phyloP scores from a whole-genome alignment of 2,329 filamentous ascomycete genomes.

The Hymenoscyphus fructigenus region DNA sequence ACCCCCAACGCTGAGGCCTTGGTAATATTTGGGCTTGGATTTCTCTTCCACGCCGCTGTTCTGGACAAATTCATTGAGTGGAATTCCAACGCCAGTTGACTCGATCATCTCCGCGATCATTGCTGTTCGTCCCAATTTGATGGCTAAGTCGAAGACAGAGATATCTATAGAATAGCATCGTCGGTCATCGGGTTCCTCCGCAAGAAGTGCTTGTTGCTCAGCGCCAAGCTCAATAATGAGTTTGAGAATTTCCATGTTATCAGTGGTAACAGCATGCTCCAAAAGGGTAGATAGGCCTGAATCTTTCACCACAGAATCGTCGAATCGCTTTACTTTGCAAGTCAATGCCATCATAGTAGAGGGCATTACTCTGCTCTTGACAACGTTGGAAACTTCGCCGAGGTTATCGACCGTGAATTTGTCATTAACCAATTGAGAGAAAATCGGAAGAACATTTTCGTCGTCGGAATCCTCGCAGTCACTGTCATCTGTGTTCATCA shows the following conservation, averaged over 20 bases:
- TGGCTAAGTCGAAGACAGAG: conserved; percentile 44
- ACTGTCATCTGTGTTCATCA: conserved; percentile 44
- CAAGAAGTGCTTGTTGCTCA: conserved; percentile 29
- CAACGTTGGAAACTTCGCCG: conserved; percentile 65
- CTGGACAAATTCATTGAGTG: conserved; percentile 64
- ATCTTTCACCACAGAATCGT: conserved; percentile 30
- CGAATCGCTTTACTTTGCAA: conserved; percentile 37
- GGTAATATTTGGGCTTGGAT: conserved; percentile 70
- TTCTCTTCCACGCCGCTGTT: conserved; percentile 62
- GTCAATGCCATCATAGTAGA: conserved; percentile 48
- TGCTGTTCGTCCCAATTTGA: conserved; percentile 50
- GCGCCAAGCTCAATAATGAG: conserved; percentile 30
- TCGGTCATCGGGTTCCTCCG: conserved; percentile 27
- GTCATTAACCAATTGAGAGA: conserved; percentile 59
- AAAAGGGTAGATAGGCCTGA: conserved; percentile 18
- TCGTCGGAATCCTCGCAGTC: conserved; percentile 29
- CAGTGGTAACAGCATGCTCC: conserved; percentile 24
- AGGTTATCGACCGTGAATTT: conserved; percentile 75
- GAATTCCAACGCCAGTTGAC: conserved; percentile 65
- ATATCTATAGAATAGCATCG: conserved; percentile 34
- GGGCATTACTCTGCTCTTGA: conserved; percentile 63
- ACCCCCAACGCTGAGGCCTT: conserved; percentile 73
- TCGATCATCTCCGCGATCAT: conserved; percentile 65
- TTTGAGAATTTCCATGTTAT: conserved; percentile 32
- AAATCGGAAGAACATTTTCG: conserved; percentile 43